Evolutionary conservation across 2,329 filamentous ascomycete genomes (phyloP), one percentile per base, ranked within the genome.

Genomic region (Claviceps paspali): DNA sequence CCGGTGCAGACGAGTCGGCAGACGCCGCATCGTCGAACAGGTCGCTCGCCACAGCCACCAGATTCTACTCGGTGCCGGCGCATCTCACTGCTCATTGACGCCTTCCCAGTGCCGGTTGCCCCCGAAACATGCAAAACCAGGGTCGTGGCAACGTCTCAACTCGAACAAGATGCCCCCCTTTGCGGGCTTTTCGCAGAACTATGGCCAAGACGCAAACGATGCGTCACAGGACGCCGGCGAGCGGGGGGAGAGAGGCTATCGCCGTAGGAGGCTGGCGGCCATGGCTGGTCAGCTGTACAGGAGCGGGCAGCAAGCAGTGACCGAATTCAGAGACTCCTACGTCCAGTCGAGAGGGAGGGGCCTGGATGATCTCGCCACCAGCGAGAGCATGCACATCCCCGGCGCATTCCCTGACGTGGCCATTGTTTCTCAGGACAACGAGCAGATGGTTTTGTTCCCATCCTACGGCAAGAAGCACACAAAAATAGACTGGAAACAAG

Each of bases 361-460:
- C 3, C 32, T 51, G n/a, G 52, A 58, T 12, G 49, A 47, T 3
- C 38, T 45, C 7, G 51, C 56, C 8, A 48, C 41, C 11, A 46
- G 55, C 23, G 50, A 54, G 7, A 53, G 52, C 28, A 52, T 52
- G 34, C 55, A 60, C 31, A 81, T 83, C 22, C 79, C 84, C 0
- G 82, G 80, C 1, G 75, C 79, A 1, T 95, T 93, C 51, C 84
- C 86, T 0, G 80, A 94, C 47, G 81, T 84, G 14, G 74, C 80
- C n/a, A 82, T 94, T 41, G 73, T 81, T 12, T 72, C 76, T 9
- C 78, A 76, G 43, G 87, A 84, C 10, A 74, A 85, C 42, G 86
- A 95, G 55, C 84, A 96, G 61, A 84, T 98, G 77, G 75, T 98
- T 8, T 56, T 98, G 18, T 98, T 98, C 48, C 91, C 91, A 0